Evolutionary conservation across 2,329 filamentous ascomycete genomes (phyloP).

Genomic region (Volutella citrinella): DNA sequence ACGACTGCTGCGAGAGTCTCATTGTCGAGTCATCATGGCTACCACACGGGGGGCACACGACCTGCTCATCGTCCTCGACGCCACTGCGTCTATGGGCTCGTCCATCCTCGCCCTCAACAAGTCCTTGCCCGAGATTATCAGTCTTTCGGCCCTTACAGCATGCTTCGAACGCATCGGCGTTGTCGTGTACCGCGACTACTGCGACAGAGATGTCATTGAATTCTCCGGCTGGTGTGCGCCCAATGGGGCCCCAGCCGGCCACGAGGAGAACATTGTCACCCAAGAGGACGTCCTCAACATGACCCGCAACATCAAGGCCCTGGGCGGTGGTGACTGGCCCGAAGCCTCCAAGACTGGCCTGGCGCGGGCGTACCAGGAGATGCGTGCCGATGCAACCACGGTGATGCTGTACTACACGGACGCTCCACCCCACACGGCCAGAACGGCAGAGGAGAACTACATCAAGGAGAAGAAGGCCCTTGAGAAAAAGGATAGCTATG

Average conservation of each 20-base stretch:
- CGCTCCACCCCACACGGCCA: constrained; percentile 43
- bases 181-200: constrained; percentile 50
- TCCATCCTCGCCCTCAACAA: constrained; percentile 42
- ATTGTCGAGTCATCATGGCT: constrained; percentile 19
- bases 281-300: constrained; percentile 35
- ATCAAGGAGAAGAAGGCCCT: constrained; percentile 25
- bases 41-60: constrained; percentile 32
- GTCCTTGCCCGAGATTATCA: constrained; percentile 49
- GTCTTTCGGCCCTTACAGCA: constrained; percentile 44
- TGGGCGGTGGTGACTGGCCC: constrained; percentile 40
- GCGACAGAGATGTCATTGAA: constrained; percentile 31
- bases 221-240: constrained; percentile 48
- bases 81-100: constrained; percentile 42
- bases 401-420: constrained; percentile 48
- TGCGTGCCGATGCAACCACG: constrained; percentile 46
- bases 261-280: constrained; percentile 20
- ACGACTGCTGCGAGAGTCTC: too few relatives aligned
- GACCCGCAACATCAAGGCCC: constrained; percentile 29
- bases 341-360: constrained; percentile 49
- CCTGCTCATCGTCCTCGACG: constrained; percentile 45
- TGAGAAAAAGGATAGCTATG: constrained; percentile 21
- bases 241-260: constrained; percentile 10
- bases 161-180: constrained; percentile 50
- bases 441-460: constrained; percentile 26
- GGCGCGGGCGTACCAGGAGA: constrained; percentile 42